phyloP scores from a whole-genome alignment of 192 early-diverging fungal species.

The Chytriomyces sp. region DNA sequence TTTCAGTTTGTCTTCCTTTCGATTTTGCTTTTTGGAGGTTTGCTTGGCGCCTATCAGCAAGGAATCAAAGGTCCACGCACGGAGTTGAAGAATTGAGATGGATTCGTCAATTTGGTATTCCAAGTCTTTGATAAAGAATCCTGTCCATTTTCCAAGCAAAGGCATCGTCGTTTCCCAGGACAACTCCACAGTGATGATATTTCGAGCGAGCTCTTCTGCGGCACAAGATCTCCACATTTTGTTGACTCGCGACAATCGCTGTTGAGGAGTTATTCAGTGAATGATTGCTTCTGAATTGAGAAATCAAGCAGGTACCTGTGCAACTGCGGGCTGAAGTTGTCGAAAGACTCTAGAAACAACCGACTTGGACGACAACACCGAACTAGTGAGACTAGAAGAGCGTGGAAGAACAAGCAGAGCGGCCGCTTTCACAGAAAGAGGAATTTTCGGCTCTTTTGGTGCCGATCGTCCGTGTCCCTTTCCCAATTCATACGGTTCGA shows the following conservation, averaged over 20 bases:
- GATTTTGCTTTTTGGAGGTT: neutral
- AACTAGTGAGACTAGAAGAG: conserved; percentile 14
- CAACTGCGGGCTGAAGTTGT: neutral
- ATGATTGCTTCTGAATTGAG: neutral
- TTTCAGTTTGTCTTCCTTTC: neutral
- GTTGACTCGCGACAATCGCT: conserved; percentile 20
- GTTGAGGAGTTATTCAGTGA: neutral
- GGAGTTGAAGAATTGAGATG: neutral
- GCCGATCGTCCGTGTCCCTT: neutral
- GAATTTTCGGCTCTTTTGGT: neutral
- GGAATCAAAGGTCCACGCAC: conserved; percentile 15
- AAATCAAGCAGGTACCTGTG: neutral
- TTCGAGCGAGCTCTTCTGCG: neutral
- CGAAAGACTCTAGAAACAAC: conserved; percentile 3
- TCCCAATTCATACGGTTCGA: neutral
- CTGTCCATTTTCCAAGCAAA: conserved; percentile 6
- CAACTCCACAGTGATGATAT: neutral
- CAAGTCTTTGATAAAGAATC: neutral
- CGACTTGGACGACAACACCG: neutral
- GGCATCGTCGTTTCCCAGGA: conserved; percentile 2
- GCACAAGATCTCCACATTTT: conserved; percentile 13
- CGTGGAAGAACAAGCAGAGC: conserved; percentile 24
- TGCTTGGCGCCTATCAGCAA: neutral
- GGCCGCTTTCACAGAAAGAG: neutral
- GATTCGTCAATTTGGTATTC: conserved; percentile 4